Conservation (phyloP, 768 basidiomycete species). For the Boletales sp. region DNA sequence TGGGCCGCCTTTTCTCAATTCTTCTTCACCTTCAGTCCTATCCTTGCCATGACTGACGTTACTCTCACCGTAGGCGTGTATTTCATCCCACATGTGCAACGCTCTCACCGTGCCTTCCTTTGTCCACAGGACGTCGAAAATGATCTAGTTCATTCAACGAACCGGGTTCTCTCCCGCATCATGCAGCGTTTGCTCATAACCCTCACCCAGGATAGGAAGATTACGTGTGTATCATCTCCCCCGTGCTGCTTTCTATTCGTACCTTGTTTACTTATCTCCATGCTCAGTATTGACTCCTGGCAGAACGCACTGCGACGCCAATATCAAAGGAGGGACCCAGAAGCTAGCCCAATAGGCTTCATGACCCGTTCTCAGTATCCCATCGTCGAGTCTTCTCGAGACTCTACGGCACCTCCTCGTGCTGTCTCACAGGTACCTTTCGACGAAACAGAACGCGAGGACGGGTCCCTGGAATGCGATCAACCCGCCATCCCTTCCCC, state of each 20-base stretch:
- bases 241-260: conserved; percentile 12
- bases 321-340: conserved; percentile 69
- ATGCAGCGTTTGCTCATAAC: conserved; percentile 72
- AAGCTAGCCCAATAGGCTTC: conserved; percentile 69
- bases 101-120: conserved; percentile 8
- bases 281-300: conserved; percentile 66
- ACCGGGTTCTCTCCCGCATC: conserved; percentile 61
- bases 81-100: not conserved
- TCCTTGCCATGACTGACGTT: conserved; percentile 71
- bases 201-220: conserved; percentile 78
- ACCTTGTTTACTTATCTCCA: conserved; percentile 15
- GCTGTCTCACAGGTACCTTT: conserved; percentile 5
- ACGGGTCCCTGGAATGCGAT: conserved; percentile 12
- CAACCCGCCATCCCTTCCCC: conserved; percentile 3
- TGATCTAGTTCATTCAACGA: conserved; percentile 62
- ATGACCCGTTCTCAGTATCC: conserved; percentile 21
- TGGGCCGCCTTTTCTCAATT: conserved; percentile 93
- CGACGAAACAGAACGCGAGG: conserved; percentile 8
- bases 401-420: conserved; percentile 23
- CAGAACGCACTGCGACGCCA: conserved; percentile 74
- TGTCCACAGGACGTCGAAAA: conserved; percentile 67
- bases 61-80: conserved; percentile 51
- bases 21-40: conserved; percentile 75
- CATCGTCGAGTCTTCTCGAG: conserved; percentile 27
- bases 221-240: conserved; percentile 50